phyloP scores from a whole-genome alignment of 805 yeast species.

The Ogataea henricii region DNA sequence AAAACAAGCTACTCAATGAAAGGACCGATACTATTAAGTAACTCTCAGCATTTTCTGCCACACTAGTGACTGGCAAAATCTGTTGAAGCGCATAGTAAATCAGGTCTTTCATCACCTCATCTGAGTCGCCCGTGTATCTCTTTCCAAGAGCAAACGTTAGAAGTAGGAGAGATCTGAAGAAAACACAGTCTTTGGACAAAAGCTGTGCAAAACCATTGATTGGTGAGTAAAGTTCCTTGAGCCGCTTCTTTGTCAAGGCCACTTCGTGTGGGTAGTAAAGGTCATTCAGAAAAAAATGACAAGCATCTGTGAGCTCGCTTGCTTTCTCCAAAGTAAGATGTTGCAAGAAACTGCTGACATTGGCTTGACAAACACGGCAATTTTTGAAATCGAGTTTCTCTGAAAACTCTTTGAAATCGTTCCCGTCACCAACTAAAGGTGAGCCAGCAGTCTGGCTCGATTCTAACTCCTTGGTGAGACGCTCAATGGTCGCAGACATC shows the following conservation, averaged over 20 bases:
- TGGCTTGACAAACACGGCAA: background rate
- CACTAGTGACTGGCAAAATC: conserved; percentile 21
- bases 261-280: conserved; percentile 29
- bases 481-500: conserved; percentile 19
- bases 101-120: conserved; percentile 19
- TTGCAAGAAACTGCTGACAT: conserved; percentile 13
- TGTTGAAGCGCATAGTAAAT: conserved; percentile 19
- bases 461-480: conserved; percentile 15
- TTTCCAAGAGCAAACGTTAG: conserved; percentile 29
- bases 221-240: conserved; percentile 17
- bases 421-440: too few relatives aligned
- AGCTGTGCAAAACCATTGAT: conserved; percentile 14
- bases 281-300: conserved; percentile 28
- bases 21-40: conserved; percentile 25
- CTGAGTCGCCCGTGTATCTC: conserved; percentile 23
- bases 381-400: background rate
- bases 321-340: conserved; percentile 19
- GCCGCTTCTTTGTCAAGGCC: conserved; percentile 18
- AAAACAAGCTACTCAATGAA: conserved; percentile 25
- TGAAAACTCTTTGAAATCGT: background rate
- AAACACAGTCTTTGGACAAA: conserved; percentile 7
- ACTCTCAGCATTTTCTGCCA: conserved; percentile 13
- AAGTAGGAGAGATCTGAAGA: conserved; percentile 25
- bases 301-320: conserved; percentile 15
- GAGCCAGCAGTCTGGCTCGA: too few relatives aligned